phyloP scores from a whole-genome alignment of 73 alveolate genomes.

The Tetrahymena thermophila region DNA sequence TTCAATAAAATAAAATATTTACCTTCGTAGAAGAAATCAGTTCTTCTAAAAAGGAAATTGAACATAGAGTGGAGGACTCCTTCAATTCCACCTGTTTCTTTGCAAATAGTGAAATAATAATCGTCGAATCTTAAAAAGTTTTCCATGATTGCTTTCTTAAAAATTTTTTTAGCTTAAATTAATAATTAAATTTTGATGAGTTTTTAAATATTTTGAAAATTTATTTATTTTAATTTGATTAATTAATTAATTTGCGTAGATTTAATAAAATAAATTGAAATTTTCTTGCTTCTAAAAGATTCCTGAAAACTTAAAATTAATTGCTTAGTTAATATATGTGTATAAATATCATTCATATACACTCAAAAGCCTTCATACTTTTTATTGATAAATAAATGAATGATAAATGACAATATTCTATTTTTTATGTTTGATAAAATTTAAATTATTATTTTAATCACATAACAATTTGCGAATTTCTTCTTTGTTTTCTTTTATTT shows the following conservation, averaged over 20 bases:
- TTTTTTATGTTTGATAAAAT: too few relatives aligned
- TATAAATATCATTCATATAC: too few relatives aligned
- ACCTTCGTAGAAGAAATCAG: slow-evolving; percentile 93
- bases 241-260: neutral
- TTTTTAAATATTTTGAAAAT: neutral
- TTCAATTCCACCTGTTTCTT: slow-evolving; percentile 44
- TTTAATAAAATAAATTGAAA: neutral
- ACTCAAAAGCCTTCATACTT: neutral
- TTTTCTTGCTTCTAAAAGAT: neutral
- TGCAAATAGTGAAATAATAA: slow-evolving; percentile 22
- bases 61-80: slow-evolving; percentile 34
- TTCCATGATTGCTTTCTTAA: neutral
- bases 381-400: too few relatives aligned
- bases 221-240: neutral
- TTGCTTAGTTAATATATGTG: neutral
- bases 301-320: neutral
- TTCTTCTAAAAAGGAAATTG: slow-evolving; percentile 87
- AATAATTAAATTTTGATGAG: neutral
- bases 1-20: neutral
- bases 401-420: too few relatives aligned
- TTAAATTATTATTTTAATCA: too few relatives aligned
- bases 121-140: slow-evolving; percentile 31
- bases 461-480: too few relatives aligned
- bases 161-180: too few relatives aligned
- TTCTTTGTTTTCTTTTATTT: too few relatives aligned